phyloP scores from a whole-genome alignment of 768 basidiomycete genomes.

The Tylopilus plumbeoviolaceoides region DNA sequence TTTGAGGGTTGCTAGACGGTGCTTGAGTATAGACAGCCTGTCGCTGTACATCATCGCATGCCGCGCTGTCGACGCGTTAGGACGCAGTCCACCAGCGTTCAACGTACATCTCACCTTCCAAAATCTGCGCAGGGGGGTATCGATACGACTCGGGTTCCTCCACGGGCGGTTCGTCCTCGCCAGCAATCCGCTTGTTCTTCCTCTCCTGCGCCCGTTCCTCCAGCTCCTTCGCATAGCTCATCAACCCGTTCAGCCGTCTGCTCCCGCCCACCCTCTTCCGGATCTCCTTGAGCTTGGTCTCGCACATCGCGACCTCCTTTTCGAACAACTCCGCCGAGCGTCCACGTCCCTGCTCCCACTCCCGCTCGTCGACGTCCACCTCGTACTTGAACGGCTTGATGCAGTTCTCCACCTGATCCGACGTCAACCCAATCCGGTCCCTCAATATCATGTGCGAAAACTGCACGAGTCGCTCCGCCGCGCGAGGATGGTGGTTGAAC shows the following conservation, averaged over 20 bases:
- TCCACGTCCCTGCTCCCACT: constrained; percentile 86
- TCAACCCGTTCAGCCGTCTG: constrained; percentile 69
- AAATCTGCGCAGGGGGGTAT: constrained; percentile 86
- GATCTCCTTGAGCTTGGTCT: constrained; percentile 83
- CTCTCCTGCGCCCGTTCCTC: constrained; percentile 74
- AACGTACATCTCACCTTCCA: constrained; percentile 66
- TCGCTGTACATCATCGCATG: constrained; percentile 88
- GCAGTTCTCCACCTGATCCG: constrained; percentile 98
- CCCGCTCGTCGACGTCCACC: constrained; percentile 87
- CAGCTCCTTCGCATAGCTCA: constrained; percentile 74
- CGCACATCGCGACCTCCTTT: constrained; percentile 80
- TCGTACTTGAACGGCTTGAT: constrained; percentile 99
- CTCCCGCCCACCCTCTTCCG: constrained; percentile 84
- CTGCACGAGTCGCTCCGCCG: constrained; percentile 84
- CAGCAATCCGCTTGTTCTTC: constrained; percentile 47
- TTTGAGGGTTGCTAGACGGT: constrained; percentile 81
- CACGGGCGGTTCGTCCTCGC: constrained; percentile 33
- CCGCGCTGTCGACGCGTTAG: constrained; percentile 54
- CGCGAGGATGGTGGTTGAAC: constrained; percentile 84
- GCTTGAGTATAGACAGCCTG: constrained; percentile 75
- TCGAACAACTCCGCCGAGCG: constrained; percentile 76
- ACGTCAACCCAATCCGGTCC: constrained; percentile 90
- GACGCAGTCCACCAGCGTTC: background rate
- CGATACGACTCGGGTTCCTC: constrained; percentile 71
- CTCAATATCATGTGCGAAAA: constrained; percentile 92